phyloP scores from a whole-genome alignment of 1,284 basidiomycete species.

The Pseudozyma sp. region DNA sequence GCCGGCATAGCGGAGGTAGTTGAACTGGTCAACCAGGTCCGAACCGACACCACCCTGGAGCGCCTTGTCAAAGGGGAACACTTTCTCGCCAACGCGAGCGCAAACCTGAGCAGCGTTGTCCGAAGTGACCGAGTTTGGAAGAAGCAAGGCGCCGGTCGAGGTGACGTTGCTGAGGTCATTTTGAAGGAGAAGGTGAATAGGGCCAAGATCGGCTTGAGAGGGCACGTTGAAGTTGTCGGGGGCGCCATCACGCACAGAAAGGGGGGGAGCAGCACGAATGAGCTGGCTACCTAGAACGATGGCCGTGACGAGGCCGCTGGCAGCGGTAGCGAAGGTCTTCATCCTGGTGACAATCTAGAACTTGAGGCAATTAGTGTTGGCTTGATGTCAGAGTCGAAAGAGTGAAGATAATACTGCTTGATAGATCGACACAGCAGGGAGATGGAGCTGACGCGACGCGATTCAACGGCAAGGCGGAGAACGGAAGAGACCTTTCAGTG shows the following conservation, averaged over 20 bases:
- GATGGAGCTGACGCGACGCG: too few species aligned
- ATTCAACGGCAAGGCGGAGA: too few species aligned
- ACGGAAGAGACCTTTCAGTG: too few species aligned
- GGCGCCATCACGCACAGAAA: conserved; percentile 1
- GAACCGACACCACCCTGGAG: conserved; percentile 20
- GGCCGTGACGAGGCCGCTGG: conserved; percentile 13
- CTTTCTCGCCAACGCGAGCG: conserved; percentile 41
- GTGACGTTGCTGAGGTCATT: conserved; percentile 54
- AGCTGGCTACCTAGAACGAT: conserved; percentile 16
- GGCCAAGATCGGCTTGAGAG: conserved; percentile 26
- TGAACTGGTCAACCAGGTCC: conserved; percentile 42
- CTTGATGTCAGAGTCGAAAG: neutral
- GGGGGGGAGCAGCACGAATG: conserved; percentile 13
- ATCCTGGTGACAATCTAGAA: neutral
- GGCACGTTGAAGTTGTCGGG: neutral
- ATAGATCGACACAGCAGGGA: too few species aligned
- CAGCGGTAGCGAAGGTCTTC: conserved; percentile 16
- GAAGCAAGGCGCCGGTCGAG: conserved; percentile 49
- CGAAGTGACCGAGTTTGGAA: conserved; percentile 27
- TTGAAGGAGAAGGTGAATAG: conserved; percentile 53
- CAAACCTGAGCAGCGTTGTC: conserved; percentile 40
- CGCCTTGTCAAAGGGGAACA: conserved; percentile 37
- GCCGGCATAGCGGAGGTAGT: conserved; percentile 34
- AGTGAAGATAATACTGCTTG: neutral
- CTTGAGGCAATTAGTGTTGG: neutral